A percentile compares a stretch with the other conserved stretches of the same genome.
Conservation (phyloP, 2,329 filamentous ascomycete genomes). For the Fonsecaea erecta region DNA sequence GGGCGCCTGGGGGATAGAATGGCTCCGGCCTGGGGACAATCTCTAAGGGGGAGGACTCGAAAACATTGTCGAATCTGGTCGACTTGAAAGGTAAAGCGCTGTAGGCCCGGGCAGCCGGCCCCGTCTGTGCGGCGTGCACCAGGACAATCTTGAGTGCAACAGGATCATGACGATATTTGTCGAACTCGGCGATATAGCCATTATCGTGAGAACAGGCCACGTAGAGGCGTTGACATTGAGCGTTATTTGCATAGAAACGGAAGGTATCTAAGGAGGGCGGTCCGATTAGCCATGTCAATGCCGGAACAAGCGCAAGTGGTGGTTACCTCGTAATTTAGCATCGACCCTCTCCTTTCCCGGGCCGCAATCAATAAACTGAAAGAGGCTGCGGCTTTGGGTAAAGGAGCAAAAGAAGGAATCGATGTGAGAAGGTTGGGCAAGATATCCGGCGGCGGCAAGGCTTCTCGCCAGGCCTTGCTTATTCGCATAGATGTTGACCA, state of each 20-base stretch:
- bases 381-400: slow-evolving; percentile 53
- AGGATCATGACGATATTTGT: slow-evolving; percentile 48
- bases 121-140: slow-evolving; percentile 27
- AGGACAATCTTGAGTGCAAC: slow-evolving; percentile 31
- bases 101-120: slow-evolving; percentile 21
- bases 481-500: slow-evolving; percentile 63
- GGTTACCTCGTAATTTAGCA: slow-evolving; percentile 62
- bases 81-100: slow-evolving; percentile 24
- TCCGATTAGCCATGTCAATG: slow-evolving; percentile 2
- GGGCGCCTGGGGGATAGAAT: background rate
- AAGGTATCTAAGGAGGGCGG: slow-evolving; percentile 38
- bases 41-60: slow-evolving; percentile 28
- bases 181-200: slow-evolving; percentile 62
- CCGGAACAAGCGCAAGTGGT: background rate
- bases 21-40: slow-evolving; percentile 6
- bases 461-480: slow-evolving; percentile 58
- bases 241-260: slow-evolving; percentile 60
- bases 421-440: slow-evolving; percentile 26
- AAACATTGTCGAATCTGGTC: slow-evolving; percentile 31
- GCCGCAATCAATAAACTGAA: slow-evolving; percentile 66
- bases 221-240: slow-evolving; percentile 67
- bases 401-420: slow-evolving; percentile 35
- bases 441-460: slow-evolving; percentile 55
- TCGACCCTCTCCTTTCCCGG: slow-evolving; percentile 65
- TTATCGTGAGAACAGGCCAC: slow-evolving; percentile 67